Evolutionary conservation across 306 rosid species (phyloP), one percentile per base, ranked within the genome.

Genomic region (Acacia acuminata): DNA sequence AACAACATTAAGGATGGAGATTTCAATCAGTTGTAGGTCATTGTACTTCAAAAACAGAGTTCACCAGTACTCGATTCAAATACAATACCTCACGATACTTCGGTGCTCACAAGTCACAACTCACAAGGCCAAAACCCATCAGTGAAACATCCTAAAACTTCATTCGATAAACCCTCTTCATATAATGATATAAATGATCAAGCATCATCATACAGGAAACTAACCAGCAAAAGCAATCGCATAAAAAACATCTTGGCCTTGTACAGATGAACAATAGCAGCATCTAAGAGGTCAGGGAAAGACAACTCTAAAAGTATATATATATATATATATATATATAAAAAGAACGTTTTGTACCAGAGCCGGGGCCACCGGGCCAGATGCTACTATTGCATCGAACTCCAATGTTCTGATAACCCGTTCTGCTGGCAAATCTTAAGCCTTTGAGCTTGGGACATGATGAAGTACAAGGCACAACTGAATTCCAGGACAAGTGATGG

Each of bases 281-380:
- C 7, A 42, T 11, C 63, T 50, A 17, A 40, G n/a, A 38, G 12
- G 43, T 32, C 4, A n/a, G 5, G 38, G 3, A 45, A 38, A 40
- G 43, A 25, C 25, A 47, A 81, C 55, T n/a, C 16, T 81, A 19
- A 51, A 79, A 66, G 3, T 6, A 42, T 6, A 8, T 13, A 34
- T 73, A 44, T 19, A 16, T 34, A 22, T 27, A 60, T 34, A 5
- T 4, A 5, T 34, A 85, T 45, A n/a, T n/a, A n/a, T n/a, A n/a
- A n/a, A n/a, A n/a, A 32, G 17, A 4, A 25, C 3, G 5, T 61
- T 17, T 4, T 24, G 67, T 90, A 94, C 98, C 95, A 13, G 88
- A 88, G 73, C 81, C 75, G 73, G 92, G 82, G 48, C 91, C 93
- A 40, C 94, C 88, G 1, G 93, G 94, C 76, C 77, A 67, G 82